Evolutionary conservation across 1,139 yeast species (phyloP), one percentile per base, ranked within the genome.

Genomic region (Hanseniaspora gamundiae): DNA sequence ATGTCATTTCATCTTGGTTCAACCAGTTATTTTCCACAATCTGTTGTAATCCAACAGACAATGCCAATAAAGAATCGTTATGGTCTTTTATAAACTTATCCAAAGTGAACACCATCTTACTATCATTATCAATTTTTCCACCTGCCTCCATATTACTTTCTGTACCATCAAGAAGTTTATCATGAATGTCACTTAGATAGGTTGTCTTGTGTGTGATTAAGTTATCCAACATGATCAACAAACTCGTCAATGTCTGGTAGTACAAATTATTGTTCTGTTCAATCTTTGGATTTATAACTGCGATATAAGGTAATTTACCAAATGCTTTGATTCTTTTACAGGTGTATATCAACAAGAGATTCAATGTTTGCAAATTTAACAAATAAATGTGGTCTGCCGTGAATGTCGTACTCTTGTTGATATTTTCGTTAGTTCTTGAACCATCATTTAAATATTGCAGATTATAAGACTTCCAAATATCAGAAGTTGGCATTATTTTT

Each of bases 281-380:
- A 44, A 88, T 80, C 53, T 85, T 76, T n/a, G 96, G 95, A 57
- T 88, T 88, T 48, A 88, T 65, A 40, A 86, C 82, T 42, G 81
- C 87, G 52, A 88, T 71, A 58, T 86, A 88, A 0, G 95, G 95
- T 43, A 88, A 66, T 41, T 72, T 69, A 48, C 93, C 70, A 51
- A 88, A 76, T 39, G 81, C 81, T 36, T 72, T 70, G 17, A 87
- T 61, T 48, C 95, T 56, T 36, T 62, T 60, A 17, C 74, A 69
- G 36, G 71, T 70, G 50, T 65, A 68, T 0, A 68, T 62, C 26
- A 71, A 54, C 21, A 72, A 55, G 43, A 64, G 57, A 47, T 70
- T 70, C 16, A 70, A 61, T 0, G 82, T 74, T 26, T 69, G 58
- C 8, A 61, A 57, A 2, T 62, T 59, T 36, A 62, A 49, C 47